Conservation (phyloP, 2,329 filamentous ascomycete genomes). For the Albifimbria verrucaria region DNA sequence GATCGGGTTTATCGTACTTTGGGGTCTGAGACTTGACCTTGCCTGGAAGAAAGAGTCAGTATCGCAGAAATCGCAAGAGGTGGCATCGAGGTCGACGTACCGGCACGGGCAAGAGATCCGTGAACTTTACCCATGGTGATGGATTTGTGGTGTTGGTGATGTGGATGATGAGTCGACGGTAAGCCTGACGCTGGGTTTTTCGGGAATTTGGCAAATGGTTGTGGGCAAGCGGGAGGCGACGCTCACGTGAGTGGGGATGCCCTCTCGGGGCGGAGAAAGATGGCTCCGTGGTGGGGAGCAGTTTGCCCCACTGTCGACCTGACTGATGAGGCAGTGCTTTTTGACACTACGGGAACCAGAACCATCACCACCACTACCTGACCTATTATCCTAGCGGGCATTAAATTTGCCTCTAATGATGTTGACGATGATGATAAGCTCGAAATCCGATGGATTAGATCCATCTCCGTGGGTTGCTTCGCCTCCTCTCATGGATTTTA, state of each 20-base stretch:
- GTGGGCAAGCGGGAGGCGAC: slow-evolving; percentile 27
- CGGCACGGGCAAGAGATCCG: slow-evolving; percentile 88
- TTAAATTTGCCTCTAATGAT: no score
- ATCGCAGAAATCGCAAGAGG: slow-evolving; percentile 7
- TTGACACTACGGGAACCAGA: no score
- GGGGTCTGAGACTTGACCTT: slow-evolving; percentile 96
- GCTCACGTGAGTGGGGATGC: slow-evolving; percentile 35
- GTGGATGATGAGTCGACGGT: slow-evolving; percentile 30
- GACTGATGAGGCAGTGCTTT: no score
- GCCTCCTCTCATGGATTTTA: no score
- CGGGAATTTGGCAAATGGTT: slow-evolving; percentile 35
- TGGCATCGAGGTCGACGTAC: slow-evolving; percentile 29
- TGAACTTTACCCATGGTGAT: slow-evolving; percentile 86
- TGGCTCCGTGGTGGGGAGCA: slow-evolving; percentile 8
- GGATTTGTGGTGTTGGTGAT: slow-evolving; percentile 35
- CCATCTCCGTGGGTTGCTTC: no score
- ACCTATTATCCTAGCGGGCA: no score
- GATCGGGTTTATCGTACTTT: slow-evolving; percentile 60
- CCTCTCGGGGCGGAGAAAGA: slow-evolving; percentile 21
- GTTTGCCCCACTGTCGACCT: neutral
- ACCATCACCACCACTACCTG: no score
- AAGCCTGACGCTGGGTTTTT: slow-evolving; percentile 25
- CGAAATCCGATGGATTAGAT: no score
- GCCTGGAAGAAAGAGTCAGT: slow-evolving; percentile 63
- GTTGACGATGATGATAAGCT: no score